Base-by-base conservation (phyloP, 805 yeast species). In the Candida suzukii region DNA sequence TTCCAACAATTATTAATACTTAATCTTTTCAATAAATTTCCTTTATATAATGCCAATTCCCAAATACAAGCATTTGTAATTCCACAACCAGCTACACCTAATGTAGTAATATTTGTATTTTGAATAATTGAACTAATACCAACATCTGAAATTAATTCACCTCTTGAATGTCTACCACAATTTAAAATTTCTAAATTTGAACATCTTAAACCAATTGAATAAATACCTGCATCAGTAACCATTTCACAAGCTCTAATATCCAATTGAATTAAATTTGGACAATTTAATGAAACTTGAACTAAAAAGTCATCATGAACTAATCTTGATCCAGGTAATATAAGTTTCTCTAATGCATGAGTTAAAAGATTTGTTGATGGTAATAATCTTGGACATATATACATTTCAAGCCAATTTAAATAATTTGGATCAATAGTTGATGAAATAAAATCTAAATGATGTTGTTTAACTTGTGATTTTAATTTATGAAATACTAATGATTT, bases 81-180 rank as follows among this genome's bases (percentile, higher is more conserved):
- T 35, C 74, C 68, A 58, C 96, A 87, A 7, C 98, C 98, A 0
- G 97, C 96, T 18, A 88, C 64, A 0, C 97, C 97, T 35, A 90
- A 65, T 0, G 96, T 88, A 35, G 70, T 67, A 36, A 82, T 68
- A 18, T 63, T 57, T 41, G 88, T 80, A 50, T 74, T 74, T 28
- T 67, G 66, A 10, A 79, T 73, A 22, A 88, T 61, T 13, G 73
- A 71, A 13, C 74, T 64, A 21, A 88, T 58, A 7, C 93, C 77
- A 29, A 74, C 67, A 64, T 86, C 91, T 1, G 95, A 80, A 37
- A 90, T 76, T 25, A 73, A 60, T 33, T 76, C 73, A 28, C 90
- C 86, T 39, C 74, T 71, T 26, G 72, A 64, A 43, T 85, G 88
- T 44, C 97, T 74, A 11, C 96, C 96, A 41, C 88, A 71, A 52